Conservation (phyloP, 805 yeast species). For the Maudiozyma bulderi region DNA sequence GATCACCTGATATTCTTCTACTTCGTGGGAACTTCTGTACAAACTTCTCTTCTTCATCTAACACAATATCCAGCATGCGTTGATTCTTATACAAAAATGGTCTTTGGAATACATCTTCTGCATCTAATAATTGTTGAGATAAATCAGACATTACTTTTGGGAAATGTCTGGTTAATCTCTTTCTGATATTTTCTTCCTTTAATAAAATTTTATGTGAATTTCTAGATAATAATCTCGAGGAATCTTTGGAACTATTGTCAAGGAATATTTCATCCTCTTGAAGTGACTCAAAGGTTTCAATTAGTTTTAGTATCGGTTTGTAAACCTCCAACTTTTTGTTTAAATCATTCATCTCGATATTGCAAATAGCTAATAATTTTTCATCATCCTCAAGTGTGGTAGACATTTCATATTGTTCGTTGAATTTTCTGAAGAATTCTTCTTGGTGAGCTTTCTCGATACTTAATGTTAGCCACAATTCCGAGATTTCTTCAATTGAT, state of each 20-base stretch:
- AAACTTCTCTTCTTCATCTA: conserved; percentile 26
- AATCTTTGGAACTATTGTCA: conserved; percentile 63
- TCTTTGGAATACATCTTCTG: conserved; percentile 35
- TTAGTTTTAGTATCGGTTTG: conserved; percentile 46
- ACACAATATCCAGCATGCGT: conserved; percentile 21
- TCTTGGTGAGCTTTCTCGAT: conserved; percentile 44
- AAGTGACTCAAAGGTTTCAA: conserved; percentile 46
- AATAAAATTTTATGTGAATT: conserved; percentile 70
- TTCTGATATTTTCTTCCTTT: conserved; percentile 71
- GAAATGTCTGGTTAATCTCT: conserved; percentile 52
- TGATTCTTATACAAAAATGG: conserved; percentile 27
- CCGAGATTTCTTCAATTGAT: conserved; percentile 48
- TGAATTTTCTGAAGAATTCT: conserved; percentile 34
- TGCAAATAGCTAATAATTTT: conserved; percentile 50
- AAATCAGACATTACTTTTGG: conserved; percentile 55
- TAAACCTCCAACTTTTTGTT: conserved; percentile 40
- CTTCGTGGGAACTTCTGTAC: conserved; percentile 27
- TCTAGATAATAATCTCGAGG: conserved; percentile 65
- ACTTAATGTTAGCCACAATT: conserved; percentile 53
- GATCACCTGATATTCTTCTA: conserved; percentile 12
- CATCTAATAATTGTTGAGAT: conserved; percentile 37
- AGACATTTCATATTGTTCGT: conserved; percentile 7
- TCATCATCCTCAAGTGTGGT: conserved; percentile 42
- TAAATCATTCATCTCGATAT: conserved; percentile 46
- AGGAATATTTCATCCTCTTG: conserved; percentile 52